These are phyloP conservation scores for Globisporangium spinosum DNA, from an alignment of 352 stramenopile genomes.

Conservation along the genomic window DNA sequence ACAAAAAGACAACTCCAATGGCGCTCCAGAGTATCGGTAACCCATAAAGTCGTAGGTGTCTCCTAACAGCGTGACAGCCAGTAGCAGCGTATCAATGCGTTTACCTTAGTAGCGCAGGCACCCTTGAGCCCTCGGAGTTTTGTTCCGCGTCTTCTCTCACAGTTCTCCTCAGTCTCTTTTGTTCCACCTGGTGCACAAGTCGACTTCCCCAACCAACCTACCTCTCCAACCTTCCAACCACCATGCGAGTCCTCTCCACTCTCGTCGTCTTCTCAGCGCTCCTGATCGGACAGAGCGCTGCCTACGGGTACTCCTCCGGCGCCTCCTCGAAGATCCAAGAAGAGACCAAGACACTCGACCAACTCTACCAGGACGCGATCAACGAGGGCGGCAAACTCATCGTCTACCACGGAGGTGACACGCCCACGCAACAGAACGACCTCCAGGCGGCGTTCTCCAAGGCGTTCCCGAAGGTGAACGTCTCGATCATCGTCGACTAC, in stretches of 20 bases:
- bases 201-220: background rate
- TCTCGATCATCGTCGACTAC: constrained; percentile 58
- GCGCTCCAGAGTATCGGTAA: no score
- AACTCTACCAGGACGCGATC: constrained; percentile 47
- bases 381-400: constrained; percentile 51
- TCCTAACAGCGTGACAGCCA: no score
- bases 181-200: background rate
- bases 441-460: constrained; percentile 23
- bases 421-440: constrained; percentile 27
- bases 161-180: background rate
- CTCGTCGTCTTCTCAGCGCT: constrained; percentile 1
- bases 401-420: constrained; percentile 39
- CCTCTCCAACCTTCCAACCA: background rate
- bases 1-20: no score
- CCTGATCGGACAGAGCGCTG: constrained; percentile 5
- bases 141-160: no score
- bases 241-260: constrained; percentile 7
- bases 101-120: no score
- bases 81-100: no score
- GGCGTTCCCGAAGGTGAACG: constrained; percentile 49
- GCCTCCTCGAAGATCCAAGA: constrained; percentile 20
- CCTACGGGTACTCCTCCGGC: constrained; percentile 1
- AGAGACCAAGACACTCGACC: constrained; percentile 39
- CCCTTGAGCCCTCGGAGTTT: no score
- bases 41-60: no score